Base-by-base conservation (phyloP, 495 filamentous ascomycete species). In the Trichoderma parareesei region DNA sequence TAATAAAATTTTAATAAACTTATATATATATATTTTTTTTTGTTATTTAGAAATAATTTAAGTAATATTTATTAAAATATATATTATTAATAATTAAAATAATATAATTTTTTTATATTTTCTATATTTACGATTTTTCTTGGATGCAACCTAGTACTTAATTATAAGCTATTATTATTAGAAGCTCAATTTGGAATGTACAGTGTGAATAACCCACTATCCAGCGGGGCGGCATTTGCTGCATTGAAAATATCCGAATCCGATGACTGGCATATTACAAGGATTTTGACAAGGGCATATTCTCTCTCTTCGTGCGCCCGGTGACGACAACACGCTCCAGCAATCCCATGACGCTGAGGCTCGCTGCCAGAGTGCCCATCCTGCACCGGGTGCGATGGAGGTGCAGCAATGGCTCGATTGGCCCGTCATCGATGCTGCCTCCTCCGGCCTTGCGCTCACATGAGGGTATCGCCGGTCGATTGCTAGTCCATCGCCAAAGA, bases 361-460 rank as follows among this genome's bases (percentile, higher is more conserved):
- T 57, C 5, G 53, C 53, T 37, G 20, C 18, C 53, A 57, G 53
- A 57, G 53, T 57, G 33, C 53, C 53, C 10, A 57, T 57, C 53
- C 53, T 35, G 9, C 53, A 57, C 53, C 53, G 33, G 11, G 33
- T 37, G 33, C 20, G 53, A 57, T 57, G 53, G 53, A 33, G 53
- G 37, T 57, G 14, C 5, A 57, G 53, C 33, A 57, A 57, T 57
- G 16, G 53, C 53, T 57, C 53, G 14, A 57, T 57, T 57, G 27
- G 53, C 27, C 27, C 53, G 14, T 35, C 37, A 33, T 14, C 27
- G 53, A 11, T 16, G 18, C 9, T 37, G 20, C 33, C 53, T 35
- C 53, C 9, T 16, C 33, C 53, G 33, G 13, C 33, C 2, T 3
- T 27, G 9, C 27, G 9, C 20, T 13, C 33, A 13, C 33, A 35